A percentile compares a stretch with the other conserved stretches of the same genome.
These are phyloP conservation scores for Papilionanthe hybrid DNA, from an alignment of 116 monocot genomes.

Conservation along the genomic window DNA sequence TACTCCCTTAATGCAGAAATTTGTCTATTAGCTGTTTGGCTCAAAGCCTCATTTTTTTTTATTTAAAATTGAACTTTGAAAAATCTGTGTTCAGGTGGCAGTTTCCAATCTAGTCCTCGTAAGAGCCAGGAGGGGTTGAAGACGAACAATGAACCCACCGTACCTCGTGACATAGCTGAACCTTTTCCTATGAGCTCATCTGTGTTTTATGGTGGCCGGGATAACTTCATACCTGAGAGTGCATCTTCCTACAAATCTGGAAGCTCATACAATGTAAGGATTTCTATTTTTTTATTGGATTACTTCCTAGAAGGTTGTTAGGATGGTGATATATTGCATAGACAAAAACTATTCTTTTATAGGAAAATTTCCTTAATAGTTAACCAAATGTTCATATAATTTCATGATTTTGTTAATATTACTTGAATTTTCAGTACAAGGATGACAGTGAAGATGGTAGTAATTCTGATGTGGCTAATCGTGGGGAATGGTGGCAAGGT, in stretches of 20 bases:
- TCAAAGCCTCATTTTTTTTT: background rate
- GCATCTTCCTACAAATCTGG: slow-evolving; percentile 13
- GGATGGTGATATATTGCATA: too few relatives aligned
- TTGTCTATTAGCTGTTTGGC: background rate
- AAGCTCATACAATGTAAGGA: background rate
- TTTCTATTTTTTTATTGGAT: background rate
- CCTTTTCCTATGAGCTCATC: slow-evolving; percentile 25
- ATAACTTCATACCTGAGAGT: slow-evolving; percentile 17
- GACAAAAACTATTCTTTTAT: background rate
- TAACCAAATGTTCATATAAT: background rate
- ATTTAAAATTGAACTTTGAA: background rate
- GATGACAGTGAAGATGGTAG: slow-evolving; percentile 13
- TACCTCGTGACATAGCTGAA: slow-evolving; percentile 11
- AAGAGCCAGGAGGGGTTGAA: slow-evolving; percentile 3
- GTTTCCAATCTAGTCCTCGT: background rate
- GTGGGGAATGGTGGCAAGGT: slow-evolving; percentile 13
- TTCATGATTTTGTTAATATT: background rate
- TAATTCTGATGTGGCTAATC: background rate
- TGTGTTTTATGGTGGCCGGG: slow-evolving; percentile 22
- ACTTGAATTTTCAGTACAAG: slow-evolving; percentile 9
- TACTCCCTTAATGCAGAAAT: background rate
- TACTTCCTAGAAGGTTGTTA: background rate
- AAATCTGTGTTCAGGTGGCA: background rate
- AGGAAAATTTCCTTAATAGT: background rate
- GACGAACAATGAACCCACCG: background rate